phyloP scores from a whole-genome alignment of 2,329 filamentous ascomycete genomes.

The Nothophaeocryptopus gaeumannii region DNA sequence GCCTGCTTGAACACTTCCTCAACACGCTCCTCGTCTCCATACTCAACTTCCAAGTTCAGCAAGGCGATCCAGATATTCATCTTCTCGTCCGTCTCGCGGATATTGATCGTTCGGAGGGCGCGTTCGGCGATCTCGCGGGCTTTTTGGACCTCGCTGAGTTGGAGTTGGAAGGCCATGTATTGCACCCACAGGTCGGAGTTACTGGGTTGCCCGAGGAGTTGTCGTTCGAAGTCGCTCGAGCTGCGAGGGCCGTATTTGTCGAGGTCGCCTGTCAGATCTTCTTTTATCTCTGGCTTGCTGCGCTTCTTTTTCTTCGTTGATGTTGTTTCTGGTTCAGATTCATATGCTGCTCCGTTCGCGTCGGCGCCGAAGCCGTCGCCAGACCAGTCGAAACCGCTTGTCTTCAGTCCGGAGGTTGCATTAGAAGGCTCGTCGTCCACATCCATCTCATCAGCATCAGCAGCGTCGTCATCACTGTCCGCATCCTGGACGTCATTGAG shows the following conservation, averaged over 20 bases:
- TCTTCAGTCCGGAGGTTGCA: slow-evolving; percentile 54
- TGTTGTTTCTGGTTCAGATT: slow-evolving; percentile 54
- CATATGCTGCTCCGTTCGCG: slow-evolving; percentile 54
- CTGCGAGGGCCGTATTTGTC: slow-evolving; percentile 86
- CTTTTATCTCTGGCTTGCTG: slow-evolving; percentile 75
- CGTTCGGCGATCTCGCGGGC: slow-evolving; percentile 87
- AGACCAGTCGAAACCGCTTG: slow-evolving; percentile 84
- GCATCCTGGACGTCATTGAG: slow-evolving; percentile 44
- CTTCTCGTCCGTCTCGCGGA: slow-evolving; percentile 87
- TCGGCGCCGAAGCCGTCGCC: slow-evolving; percentile 56
- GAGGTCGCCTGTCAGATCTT: slow-evolving; percentile 89
- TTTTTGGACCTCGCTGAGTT: slow-evolving; percentile 82
- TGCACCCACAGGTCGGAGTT: slow-evolving; percentile 91
- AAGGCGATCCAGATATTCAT: slow-evolving; percentile 93
- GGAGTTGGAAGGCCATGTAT: slow-evolving; percentile 98
- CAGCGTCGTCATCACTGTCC: slow-evolving; percentile 49
- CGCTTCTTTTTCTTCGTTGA: slow-evolving; percentile 57
- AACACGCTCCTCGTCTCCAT: slow-evolving; percentile 70
- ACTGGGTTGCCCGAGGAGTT: slow-evolving; percentile 87
- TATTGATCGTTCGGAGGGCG: slow-evolving; percentile 85
- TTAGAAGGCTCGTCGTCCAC: slow-evolving; percentile 34
- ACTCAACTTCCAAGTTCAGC: slow-evolving; percentile 90
- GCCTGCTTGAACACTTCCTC: slow-evolving; percentile 88
- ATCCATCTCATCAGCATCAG: slow-evolving; percentile 47
- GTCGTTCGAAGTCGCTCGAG: slow-evolving; percentile 86